Conservation (phyloP, 345 rosid species). For the Arabis hirsuta region DNA sequence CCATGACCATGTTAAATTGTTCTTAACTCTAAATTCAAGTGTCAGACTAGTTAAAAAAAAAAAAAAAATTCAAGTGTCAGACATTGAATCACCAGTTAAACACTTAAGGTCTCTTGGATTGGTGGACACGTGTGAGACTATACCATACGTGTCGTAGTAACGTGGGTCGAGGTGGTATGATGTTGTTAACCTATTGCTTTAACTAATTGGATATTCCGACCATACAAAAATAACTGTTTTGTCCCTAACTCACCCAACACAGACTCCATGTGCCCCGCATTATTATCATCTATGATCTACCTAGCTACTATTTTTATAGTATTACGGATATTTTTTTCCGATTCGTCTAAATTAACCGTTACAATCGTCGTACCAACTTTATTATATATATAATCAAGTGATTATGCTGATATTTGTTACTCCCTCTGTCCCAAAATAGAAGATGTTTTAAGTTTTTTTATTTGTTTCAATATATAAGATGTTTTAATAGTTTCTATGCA, state of each 20-base stretch:
- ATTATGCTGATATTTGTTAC: background rate
- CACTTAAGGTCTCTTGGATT: slow-evolving; percentile 24
- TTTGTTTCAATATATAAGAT: too few relatives aligned
- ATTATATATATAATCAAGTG: slow-evolving; percentile 3
- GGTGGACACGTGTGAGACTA: slow-evolving; percentile 31
- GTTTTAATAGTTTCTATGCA: too few relatives aligned
- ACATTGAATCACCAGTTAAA: slow-evolving; percentile 23
- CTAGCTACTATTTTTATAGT: background rate
- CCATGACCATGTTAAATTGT: slow-evolving; percentile 23
- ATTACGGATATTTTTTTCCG: slow-evolving; percentile 1
- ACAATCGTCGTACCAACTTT: slow-evolving; percentile 10
- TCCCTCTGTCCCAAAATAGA: too few relatives aligned
- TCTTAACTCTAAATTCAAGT: slow-evolving; percentile 13
- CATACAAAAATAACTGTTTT: slow-evolving; percentile 42
- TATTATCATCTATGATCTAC: slow-evolving; percentile 17
- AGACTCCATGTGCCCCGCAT: slow-evolving; percentile 42
- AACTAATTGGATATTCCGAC: slow-evolving; percentile 30
- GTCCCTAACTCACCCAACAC: slow-evolving; percentile 48
- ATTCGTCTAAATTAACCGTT: slow-evolving; percentile 23
- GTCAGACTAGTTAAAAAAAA: too few relatives aligned
- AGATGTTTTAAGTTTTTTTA: too few relatives aligned
- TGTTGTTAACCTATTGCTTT: slow-evolving; percentile 29
- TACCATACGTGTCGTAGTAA: slow-evolving; percentile 27
- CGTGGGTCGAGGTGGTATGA: slow-evolving; percentile 32
- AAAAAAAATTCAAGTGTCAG: slow-evolving; percentile 32